These are phyloP conservation scores for Rhodotorula taiwanensis DNA, from an alignment of 768 basidiomycete species.

Conservation along the genomic window DNA sequence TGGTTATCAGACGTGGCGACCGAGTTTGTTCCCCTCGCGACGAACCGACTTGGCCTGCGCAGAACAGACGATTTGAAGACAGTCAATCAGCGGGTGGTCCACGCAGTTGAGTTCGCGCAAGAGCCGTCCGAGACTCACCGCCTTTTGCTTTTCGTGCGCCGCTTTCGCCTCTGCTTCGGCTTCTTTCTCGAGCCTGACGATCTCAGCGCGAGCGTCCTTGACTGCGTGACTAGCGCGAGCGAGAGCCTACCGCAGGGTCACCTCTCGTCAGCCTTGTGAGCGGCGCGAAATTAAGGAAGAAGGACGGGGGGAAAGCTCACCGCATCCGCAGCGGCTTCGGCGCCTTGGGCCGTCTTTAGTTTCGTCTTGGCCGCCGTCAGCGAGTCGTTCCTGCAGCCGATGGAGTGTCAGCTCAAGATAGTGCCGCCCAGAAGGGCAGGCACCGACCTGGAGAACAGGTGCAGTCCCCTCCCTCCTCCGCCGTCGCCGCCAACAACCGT, in stretches of 20 bases:
- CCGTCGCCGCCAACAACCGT: too few species aligned
- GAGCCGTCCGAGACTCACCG: background rate
- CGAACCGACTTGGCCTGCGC: slow-evolving; percentile 10
- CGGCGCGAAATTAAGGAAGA: too few species aligned
- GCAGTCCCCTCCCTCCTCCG: too few species aligned
- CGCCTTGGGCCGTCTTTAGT: slow-evolving; percentile 2
- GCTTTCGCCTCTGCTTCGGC: slow-evolving; percentile 8
- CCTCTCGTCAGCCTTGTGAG: too few species aligned
- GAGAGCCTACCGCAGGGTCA: slow-evolving; percentile 1
- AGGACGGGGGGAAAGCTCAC: background rate
- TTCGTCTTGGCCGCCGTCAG: slow-evolving; percentile 1
- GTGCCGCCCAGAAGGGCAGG: too few species aligned
- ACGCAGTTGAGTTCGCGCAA: too few species aligned
- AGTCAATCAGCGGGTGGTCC: too few species aligned
- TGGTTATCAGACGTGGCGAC: too few species aligned
- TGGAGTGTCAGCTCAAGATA: too few species aligned
- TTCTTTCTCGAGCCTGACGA: slow-evolving; percentile 14
- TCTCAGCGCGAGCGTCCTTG: slow-evolving; percentile 12
- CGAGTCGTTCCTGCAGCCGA: background rate
- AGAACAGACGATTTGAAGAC: too few species aligned
- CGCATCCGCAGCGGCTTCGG: slow-evolving; percentile 12
- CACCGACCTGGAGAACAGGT: too few species aligned
- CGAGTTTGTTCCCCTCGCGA: background rate
- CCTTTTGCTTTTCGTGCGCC: slow-evolving; percentile 2
- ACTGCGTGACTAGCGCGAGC: background rate